A percentile compares a stretch with the other conserved stretches of the same genome.
These are phyloP conservation scores for Fraxinus quadrangulata DNA, from an alignment of 257 asterid species.

Conservation along the genomic window DNA sequence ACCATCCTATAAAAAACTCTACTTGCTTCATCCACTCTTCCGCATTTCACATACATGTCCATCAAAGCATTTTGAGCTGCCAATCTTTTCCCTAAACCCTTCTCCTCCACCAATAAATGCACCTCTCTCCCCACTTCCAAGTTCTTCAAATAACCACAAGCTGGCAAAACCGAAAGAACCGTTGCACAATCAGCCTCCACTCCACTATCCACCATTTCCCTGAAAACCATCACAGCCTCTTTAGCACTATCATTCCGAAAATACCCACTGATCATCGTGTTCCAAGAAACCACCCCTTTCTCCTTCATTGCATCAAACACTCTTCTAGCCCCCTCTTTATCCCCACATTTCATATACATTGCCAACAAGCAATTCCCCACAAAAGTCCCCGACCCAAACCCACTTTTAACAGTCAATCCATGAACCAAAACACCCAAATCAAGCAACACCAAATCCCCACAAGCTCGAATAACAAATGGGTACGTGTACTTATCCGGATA, in stretches of 20 bases:
- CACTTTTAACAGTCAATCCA: slow-evolving; percentile 63
- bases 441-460: slow-evolving; percentile 56
- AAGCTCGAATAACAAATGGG: slow-evolving; percentile 76
- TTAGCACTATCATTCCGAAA: slow-evolving; percentile 48
- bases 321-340: slow-evolving; percentile 50
- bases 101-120: slow-evolving; percentile 54
- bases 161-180: slow-evolving; percentile 76
- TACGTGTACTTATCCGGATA: slow-evolving; percentile 59
- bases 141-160: slow-evolving; percentile 67
- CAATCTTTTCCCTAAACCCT: slow-evolving; percentile 46
- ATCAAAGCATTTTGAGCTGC: slow-evolving; percentile 69
- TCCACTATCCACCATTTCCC: slow-evolving; percentile 50
- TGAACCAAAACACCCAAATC: slow-evolving; percentile 64
- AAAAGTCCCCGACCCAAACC: slow-evolving; percentile 48
- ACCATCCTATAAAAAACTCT: slow-evolving; percentile 55
- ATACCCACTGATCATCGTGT: slow-evolving; percentile 89
- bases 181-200: slow-evolving; percentile 75
- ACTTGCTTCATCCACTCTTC: slow-evolving; percentile 64
- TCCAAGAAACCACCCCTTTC: slow-evolving; percentile 71
- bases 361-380: slow-evolving; percentile 80
- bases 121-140: slow-evolving; percentile 61
- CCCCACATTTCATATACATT: slow-evolving; percentile 88
- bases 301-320: slow-evolving; percentile 64
- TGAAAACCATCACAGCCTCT: slow-evolving; percentile 61
- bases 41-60: slow-evolving; percentile 88